phyloP scores from a whole-genome alignment of 1,139 yeast genomes.

The Schizosaccharomyces versatilis region DNA sequence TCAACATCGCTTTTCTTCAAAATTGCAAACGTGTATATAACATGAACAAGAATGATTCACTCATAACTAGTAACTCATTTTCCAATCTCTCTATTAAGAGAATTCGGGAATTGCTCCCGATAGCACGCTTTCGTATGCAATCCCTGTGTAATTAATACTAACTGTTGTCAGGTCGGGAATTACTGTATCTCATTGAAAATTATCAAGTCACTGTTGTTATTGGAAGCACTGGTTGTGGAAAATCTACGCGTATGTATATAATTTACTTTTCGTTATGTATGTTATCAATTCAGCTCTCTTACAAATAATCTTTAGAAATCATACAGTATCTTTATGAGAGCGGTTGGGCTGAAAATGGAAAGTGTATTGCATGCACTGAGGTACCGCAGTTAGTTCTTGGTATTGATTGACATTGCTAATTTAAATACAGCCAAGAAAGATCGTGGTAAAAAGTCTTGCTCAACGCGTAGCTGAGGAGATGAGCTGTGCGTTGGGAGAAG shows the following conservation, averaged over 20 bases:
- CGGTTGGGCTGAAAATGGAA: conserved; percentile 30
- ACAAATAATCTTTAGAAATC: conserved; percentile 21
- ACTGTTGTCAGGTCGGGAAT: not conserved
- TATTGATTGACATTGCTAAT: conserved; percentile 17
- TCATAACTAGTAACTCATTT: not conserved
- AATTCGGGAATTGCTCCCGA: conserved; percentile 3
- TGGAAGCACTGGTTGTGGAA: conserved; percentile 81
- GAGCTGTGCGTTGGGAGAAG: not conserved
- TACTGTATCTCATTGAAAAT: conserved; percentile 13
- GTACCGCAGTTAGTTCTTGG: conserved; percentile 31
- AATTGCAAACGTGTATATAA: not conserved
- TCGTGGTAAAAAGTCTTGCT: conserved; percentile 88
- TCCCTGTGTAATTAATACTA: not conserved
- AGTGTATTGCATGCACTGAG: conserved; percentile 46
- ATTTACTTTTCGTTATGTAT: not conserved
- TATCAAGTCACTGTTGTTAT: conserved; percentile 53
- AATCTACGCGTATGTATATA: conserved; percentile 35
- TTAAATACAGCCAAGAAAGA: conserved; percentile 73
- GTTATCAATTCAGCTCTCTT: not conserved
- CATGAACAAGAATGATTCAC: not conserved
- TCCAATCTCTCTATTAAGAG: not conserved
- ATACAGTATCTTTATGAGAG: conserved; percentile 55
- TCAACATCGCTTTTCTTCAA: too few species aligned
- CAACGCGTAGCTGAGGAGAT: conserved; percentile 50
- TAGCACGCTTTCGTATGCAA: conserved; percentile 3